Percentiles rank a stretch among this genome's conserved stretches.
Evolutionary conservation across 768 basidiomycete genomes (phyloP).

Genomic region (Brasilioporus rufonigricans): DNA sequence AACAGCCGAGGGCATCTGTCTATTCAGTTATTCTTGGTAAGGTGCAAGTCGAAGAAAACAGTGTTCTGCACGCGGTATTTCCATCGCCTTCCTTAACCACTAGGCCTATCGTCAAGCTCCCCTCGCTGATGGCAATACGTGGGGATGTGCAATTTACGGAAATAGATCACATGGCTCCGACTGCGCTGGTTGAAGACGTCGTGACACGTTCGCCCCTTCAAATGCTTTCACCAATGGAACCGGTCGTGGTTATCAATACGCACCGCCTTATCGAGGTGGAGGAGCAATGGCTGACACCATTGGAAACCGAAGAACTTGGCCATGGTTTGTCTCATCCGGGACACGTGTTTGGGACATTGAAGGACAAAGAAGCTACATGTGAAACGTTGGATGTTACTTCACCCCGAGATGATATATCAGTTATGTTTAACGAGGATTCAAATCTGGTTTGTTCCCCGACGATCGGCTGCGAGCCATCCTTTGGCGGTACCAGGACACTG

Average conservation of each 20-base stretch:
- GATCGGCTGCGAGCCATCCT: background rate
- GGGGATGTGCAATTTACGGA: background rate
- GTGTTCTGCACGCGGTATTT: background rate
- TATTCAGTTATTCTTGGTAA: background rate
- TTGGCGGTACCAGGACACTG: background rate
- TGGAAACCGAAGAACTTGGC: background rate
- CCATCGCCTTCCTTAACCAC: background rate
- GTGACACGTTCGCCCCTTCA: slow-evolving; percentile 14
- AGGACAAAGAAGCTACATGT: background rate
- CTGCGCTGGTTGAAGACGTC: slow-evolving; percentile 3
- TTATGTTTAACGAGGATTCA: background rate
- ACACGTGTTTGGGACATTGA: background rate
- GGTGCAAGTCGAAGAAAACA: background rate
- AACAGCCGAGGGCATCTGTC: background rate
- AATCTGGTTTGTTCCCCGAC: background rate
- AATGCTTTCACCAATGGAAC: background rate
- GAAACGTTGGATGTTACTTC: background rate
- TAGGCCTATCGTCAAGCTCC: slow-evolving; percentile 14
- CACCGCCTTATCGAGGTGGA: background rate
- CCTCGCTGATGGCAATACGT: background rate
- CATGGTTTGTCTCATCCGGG: background rate
- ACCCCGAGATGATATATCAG: background rate
- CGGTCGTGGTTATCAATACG: slow-evolving; percentile 5
- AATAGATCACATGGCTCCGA: background rate
- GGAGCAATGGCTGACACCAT: background rate